Conservation (phyloP, 306 rosid species). For the Rosa lucieae region DNA sequence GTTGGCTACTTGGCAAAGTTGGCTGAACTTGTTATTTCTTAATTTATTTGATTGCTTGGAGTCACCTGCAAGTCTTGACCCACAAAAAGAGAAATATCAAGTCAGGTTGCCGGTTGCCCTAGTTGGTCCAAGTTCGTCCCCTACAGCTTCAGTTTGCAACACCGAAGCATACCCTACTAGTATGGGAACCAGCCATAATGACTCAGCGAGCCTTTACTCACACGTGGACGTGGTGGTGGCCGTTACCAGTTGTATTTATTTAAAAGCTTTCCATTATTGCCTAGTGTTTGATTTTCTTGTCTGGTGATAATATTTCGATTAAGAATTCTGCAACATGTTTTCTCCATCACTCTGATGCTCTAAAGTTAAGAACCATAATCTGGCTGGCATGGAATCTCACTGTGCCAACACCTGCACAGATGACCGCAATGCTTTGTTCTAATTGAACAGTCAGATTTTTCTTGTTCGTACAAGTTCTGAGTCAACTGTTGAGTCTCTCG, state of each 20-base stretch:
- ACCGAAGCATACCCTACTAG: background rate
- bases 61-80: background rate
- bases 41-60: background rate
- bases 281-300: background rate
- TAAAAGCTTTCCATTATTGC: background rate
- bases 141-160: background rate
- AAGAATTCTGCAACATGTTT: background rate
- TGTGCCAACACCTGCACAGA: background rate
- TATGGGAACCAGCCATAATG: background rate
- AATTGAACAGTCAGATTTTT: background rate
- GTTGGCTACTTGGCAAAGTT: no score
- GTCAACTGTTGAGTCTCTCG: background rate
- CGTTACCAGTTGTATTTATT: background rate
- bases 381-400: background rate
- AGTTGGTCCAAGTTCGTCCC: background rate
- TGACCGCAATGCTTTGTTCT: background rate
- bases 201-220: background rate
- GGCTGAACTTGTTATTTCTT: no score
- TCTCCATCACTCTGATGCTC: background rate
- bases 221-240: background rate
- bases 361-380: background rate
- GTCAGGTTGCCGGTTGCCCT: background rate
- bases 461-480: background rate
- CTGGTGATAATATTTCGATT: background rate
- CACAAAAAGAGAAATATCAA: background rate